phyloP scores from a whole-genome alignment of 2,329 filamentous ascomycete genomes.

The Colletotrichum sp. region DNA sequence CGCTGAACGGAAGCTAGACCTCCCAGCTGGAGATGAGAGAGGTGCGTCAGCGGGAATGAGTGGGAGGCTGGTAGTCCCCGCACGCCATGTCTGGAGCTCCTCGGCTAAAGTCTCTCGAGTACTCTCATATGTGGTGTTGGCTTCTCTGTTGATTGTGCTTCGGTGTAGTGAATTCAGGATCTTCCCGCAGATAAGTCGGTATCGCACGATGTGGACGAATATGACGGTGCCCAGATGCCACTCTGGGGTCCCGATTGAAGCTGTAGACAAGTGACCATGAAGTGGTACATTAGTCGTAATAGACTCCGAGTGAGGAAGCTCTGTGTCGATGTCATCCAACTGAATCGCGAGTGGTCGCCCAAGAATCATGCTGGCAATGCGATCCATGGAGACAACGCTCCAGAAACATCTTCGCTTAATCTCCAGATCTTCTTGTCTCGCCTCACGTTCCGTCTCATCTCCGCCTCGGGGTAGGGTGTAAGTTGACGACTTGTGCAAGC shows the following conservation, averaged over 20 bases:
- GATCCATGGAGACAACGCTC: constrained; percentile 44
- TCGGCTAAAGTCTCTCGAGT: constrained; percentile 27
- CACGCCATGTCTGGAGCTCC: constrained; percentile 36
- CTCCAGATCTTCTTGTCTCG: constrained; percentile 32
- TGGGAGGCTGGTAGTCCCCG: constrained; percentile 28
- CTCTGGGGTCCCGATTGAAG: neutral
- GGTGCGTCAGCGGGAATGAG: constrained; percentile 28
- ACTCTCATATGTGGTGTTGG: constrained; percentile 14
- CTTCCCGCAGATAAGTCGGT: constrained; percentile 44
- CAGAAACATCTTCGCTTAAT: constrained; percentile 45
- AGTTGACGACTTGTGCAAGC: constrained; percentile 41
- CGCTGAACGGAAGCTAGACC: constrained; percentile 43
- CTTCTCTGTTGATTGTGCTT: constrained; percentile 23
- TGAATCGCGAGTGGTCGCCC: constrained; percentile 44
- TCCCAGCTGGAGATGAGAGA: constrained; percentile 22
- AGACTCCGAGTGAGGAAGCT: constrained; percentile 33
- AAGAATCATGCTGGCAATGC: constrained; percentile 39
- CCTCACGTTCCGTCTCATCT: neutral
- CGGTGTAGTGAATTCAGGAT: constrained; percentile 39
- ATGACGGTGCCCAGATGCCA: constrained; percentile 27
- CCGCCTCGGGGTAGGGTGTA: constrained; percentile 25
- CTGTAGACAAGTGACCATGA: neutral
- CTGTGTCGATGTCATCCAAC: constrained; percentile 44
- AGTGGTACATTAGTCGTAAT: neutral
- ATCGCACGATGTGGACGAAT: constrained; percentile 44